These are phyloP conservation scores for Microcyclospora tardicrescens DNA, from an alignment of 2,329 filamentous ascomycete species.

Conservation along the genomic window DNA sequence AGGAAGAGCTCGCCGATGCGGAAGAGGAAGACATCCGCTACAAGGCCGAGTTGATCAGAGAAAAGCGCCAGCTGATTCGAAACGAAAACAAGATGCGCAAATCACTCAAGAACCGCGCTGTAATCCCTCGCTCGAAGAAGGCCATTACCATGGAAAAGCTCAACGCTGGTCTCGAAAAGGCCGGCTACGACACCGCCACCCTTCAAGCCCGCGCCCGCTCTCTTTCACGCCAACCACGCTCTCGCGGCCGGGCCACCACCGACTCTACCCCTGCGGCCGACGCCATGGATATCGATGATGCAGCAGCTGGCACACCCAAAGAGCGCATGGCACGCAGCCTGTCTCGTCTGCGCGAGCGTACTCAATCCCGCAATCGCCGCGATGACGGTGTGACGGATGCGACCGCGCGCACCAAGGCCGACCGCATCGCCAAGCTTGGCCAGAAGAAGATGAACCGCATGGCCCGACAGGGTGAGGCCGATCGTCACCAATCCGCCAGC, in stretches of 20 bases:
- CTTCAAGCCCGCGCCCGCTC: slow-evolving; percentile 61
- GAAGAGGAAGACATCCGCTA: slow-evolving; percentile 77
- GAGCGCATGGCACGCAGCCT: slow-evolving; percentile 38
- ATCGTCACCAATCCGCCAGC: slow-evolving; percentile 72
- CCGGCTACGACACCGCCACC: slow-evolving; percentile 71
- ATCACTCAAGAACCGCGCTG: slow-evolving; percentile 89
- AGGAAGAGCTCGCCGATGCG: slow-evolving; percentile 49
- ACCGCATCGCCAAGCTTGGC: slow-evolving; percentile 72
- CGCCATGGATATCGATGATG: slow-evolving; percentile 56
- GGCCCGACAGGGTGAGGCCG: slow-evolving; percentile 91
- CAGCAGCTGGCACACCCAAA: slow-evolving; percentile 17
- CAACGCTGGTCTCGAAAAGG: slow-evolving; percentile 69
- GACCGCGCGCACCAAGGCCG: slow-evolving; percentile 59
- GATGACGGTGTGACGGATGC: slow-evolving; percentile 66
- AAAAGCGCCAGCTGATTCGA: slow-evolving; percentile 83
- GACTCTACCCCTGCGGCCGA: slow-evolving; percentile 41
- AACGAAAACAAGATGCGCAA: slow-evolving; percentile 95
- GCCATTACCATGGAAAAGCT: slow-evolving; percentile 77
- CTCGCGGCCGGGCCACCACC: slow-evolving; percentile 51
- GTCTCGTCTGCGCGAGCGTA: slow-evolving; percentile 54
- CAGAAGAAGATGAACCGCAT: slow-evolving; percentile 99
- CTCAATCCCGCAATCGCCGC: slow-evolving; percentile 54
- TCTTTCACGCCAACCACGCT: slow-evolving; percentile 49
- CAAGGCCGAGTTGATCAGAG: slow-evolving; percentile 90
- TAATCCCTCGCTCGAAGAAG: slow-evolving; percentile 72